Base-by-base conservation (phyloP, 768 basidiomycete species). In the Lactarius trivialis region DNA sequence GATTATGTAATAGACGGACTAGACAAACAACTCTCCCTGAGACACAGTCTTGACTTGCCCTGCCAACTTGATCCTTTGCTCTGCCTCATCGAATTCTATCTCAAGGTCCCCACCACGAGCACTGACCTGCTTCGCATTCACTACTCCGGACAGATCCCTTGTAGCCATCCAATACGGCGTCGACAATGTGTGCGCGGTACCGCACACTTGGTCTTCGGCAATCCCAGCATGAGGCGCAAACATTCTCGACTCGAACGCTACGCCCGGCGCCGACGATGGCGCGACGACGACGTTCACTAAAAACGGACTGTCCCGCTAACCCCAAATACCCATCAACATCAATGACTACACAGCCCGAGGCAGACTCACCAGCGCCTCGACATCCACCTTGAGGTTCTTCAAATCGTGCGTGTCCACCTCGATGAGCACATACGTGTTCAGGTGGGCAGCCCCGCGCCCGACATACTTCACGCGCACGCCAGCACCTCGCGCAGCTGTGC, bases 131-230 rank as follows among this genome's bases (percentile, higher is more conserved):
- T 54, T 60, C 26, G 52, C 63, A 21, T 41, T 7, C 12, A 66
- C n/a, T 3, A 21, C 41, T 0, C 34, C 39, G 0, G 49, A 32
- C 3, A 60, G 11, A 6, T 26, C 36, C 3, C 51, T 58, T 45
- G 51, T 49, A 2, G 7, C 21, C 43, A 53, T 55, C 77, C 72
- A 75, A 65, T 72, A 75, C 1, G 70, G 68, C n/a, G 67, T 67
- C 19, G 73, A 57, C 4, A 71, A 37, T 7, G 68, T 63, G 55
- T 73, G 72, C 2, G 72, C 72, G 2, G 70, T 71, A 1, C 74
- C 73, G 32, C 69, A 71, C 21, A 74, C 73, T 11, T 73, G 73
- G 53, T 75, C 74, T 33, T 74, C 73, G 6, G 37, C 21, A 4
- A 70, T 21, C 0, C 69, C 73, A 8, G 58, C 41, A 11, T 53